Percentiles rank a stretch among this genome's conserved stretches.
Conservation (phyloP, 805 yeast genomes). For the Priceomyces medius region DNA sequence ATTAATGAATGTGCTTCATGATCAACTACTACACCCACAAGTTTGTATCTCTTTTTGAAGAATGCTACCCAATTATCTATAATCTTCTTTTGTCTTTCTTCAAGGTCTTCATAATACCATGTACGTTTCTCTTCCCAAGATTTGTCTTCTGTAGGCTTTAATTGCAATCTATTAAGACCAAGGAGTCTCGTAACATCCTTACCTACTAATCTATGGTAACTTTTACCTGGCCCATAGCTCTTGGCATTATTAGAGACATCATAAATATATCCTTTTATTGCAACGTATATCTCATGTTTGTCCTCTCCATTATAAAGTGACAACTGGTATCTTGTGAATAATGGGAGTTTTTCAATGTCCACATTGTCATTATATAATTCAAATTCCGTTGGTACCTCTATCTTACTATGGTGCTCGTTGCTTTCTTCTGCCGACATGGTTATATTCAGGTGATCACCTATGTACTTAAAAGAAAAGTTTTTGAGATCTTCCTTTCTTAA, state of each 20-base stretch:
- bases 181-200: slow-evolving; percentile 75
- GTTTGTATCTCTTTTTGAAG: slow-evolving; percentile 43
- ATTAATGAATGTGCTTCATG: slow-evolving; percentile 15
- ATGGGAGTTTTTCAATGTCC: slow-evolving; percentile 30
- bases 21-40: slow-evolving; percentile 39
- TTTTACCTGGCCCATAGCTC: slow-evolving; percentile 75
- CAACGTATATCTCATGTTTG: slow-evolving; percentile 56
- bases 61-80: slow-evolving; percentile 78
- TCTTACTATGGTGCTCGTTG: neutral
- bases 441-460: too few species aligned
- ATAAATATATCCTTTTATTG: slow-evolving; percentile 71
- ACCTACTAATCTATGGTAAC: slow-evolving; percentile 71
- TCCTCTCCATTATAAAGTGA: slow-evolving; percentile 31
- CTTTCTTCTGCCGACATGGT: neutral
- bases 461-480: too few species aligned
- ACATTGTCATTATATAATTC: slow-evolving; percentile 29
- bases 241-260: slow-evolving; percentile 68
- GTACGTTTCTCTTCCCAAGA: slow-evolving; percentile 18
- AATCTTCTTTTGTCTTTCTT: slow-evolving; percentile 57
- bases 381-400: slow-evolving; percentile 18
- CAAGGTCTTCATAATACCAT: slow-evolving; percentile 53
- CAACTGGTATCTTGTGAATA: slow-evolving; percentile 34
- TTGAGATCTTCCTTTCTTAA: too few species aligned
- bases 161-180: slow-evolving; percentile 54
- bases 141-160: slow-evolving; percentile 14